phyloP scores from a whole-genome alignment of 2,329 filamentous ascomycete genomes.

The Mycogone perniciosa region DNA sequence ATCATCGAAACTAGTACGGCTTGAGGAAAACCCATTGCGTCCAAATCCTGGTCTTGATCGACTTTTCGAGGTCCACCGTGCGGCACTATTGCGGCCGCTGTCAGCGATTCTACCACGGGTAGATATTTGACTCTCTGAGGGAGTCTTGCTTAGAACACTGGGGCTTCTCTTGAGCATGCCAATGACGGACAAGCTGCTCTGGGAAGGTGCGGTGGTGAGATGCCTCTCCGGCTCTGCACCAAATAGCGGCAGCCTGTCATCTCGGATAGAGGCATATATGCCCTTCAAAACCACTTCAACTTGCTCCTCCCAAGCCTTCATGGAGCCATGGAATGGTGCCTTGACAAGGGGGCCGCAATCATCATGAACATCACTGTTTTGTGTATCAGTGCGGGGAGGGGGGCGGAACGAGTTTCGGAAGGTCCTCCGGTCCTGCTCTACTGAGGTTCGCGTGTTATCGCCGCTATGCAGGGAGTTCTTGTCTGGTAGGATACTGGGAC shows the following conservation, averaged over 20 bases:
- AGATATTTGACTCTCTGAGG: constrained; percentile 71
- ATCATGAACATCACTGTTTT: constrained; percentile 37
- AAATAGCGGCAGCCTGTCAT: constrained; percentile 79
- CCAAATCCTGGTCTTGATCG: constrained; percentile 70
- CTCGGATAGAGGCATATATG: constrained; percentile 84
- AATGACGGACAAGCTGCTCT: constrained; percentile 65
- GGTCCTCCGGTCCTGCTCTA: constrained; percentile 33
- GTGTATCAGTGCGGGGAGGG: constrained; percentile 40
- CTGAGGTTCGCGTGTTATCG: constrained; percentile 28
- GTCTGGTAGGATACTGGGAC: constrained; percentile 48
- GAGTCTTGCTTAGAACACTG: constrained; percentile 86
- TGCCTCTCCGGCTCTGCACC: constrained; percentile 53
- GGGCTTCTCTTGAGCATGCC: constrained; percentile 76
- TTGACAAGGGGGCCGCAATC: constrained; percentile 73
- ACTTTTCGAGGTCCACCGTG: constrained; percentile 79
- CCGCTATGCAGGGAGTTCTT: constrained; percentile 27
- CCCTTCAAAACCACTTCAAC: constrained; percentile 87
- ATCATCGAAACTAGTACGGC: constrained; percentile 90
- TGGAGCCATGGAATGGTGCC: constrained; percentile 64
- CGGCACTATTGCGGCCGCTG: constrained; percentile 43
- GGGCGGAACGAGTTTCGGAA: constrained; percentile 47
- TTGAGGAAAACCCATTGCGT: constrained; percentile 77
- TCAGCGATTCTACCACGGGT: constrained; percentile 66
- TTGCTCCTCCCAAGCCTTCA: constrained; percentile 80
- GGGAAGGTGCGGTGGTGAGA: constrained; percentile 33